Conservation (phyloP, 108 stramenopile species). For the Bacterosira constricta region DNA sequence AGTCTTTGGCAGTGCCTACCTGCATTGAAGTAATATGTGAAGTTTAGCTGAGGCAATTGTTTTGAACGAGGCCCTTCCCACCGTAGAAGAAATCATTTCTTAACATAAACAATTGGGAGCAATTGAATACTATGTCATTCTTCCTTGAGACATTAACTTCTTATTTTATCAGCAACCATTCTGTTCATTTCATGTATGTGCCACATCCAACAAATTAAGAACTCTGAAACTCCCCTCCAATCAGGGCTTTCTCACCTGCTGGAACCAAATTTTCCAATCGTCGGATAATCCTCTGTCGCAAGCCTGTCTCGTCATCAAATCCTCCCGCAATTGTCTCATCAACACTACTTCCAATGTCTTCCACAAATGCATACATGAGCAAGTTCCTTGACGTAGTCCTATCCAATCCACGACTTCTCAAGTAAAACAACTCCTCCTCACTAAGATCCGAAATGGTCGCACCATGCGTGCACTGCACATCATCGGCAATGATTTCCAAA, state of each 20-base stretch:
- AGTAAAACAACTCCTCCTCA: conserved; percentile 95
- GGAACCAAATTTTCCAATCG: conserved; percentile 81
- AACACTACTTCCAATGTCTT: conserved; percentile 66
- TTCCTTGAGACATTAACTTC: too few species aligned
- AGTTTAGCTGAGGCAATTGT: too few species aligned
- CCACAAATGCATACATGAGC: conserved; percentile 91
- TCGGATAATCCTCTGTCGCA: conserved; percentile 69
- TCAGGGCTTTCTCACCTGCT: conserved; percentile 72
- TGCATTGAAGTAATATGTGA: too few species aligned
- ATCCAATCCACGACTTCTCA: conserved; percentile 88
- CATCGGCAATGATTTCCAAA: conserved; percentile 94
- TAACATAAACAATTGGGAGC: not conserved
- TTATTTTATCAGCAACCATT: too few species aligned
- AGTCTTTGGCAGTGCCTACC: too few species aligned
- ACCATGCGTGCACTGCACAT: conserved; percentile 95
- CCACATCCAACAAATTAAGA: conserved; percentile 52
- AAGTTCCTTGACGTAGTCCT: conserved; percentile 69
- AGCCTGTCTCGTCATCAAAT: conserved; percentile 64
- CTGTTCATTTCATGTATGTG: not conserved
- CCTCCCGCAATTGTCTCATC: conserved; percentile 62
- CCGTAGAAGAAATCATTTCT: too few species aligned
- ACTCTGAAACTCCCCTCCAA: conserved; percentile 82
- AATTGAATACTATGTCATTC: not conserved
- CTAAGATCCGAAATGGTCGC: conserved; percentile 94
- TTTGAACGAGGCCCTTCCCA: too few species aligned